Percentiles rank a stretch among this genome's conserved stretches.
phyloP scores from a whole-genome alignment of 2,329 filamentous ascomycete genomes.

The Emmonsia crescens region DNA sequence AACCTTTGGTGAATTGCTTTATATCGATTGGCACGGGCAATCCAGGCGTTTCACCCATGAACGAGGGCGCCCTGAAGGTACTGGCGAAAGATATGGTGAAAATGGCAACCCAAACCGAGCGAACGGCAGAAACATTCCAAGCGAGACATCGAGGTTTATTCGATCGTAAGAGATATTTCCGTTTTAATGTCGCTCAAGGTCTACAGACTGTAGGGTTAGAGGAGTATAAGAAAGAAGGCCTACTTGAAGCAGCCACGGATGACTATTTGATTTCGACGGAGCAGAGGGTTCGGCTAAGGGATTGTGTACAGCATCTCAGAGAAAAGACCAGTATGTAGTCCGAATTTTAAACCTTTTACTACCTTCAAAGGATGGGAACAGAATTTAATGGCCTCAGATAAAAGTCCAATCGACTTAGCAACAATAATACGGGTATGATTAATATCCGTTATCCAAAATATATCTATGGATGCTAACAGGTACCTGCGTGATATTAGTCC shows the following conservation, averaged over 20 bases:
- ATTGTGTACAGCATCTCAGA: conserved; percentile 18
- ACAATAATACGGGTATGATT: not conserved
- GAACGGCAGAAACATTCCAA: conserved; percentile 20
- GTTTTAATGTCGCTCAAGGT: conserved; percentile 26
- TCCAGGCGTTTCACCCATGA: conserved; percentile 14
- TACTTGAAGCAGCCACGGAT: conserved; percentile 18
- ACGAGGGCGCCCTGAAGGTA: conserved; percentile 13
- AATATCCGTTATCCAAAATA: not conserved
- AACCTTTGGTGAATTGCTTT: conserved; percentile 22
- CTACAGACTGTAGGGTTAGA: conserved; percentile 19
- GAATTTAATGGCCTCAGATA: not conserved
- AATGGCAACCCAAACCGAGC: conserved; percentile 22
- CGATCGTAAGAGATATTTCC: conserved; percentile 22
- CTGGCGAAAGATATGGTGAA: conserved; percentile 17
- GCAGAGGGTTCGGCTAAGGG: conserved; percentile 12
- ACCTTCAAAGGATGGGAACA: not conserved
- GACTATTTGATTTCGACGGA: conserved; percentile 15
- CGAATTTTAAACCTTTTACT: not conserved
- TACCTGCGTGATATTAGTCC: not conserved
- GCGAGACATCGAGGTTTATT: conserved; percentile 16
- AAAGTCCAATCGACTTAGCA: not conserved
- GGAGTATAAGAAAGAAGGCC: conserved; percentile 15
- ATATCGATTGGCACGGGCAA: conserved; percentile 23
- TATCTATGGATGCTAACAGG: not conserved
- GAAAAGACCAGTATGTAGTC: conserved; percentile 18